phyloP scores from a whole-genome alignment of 2,329 filamentous ascomycete genomes.

The Hypoxylon sp. region DNA sequence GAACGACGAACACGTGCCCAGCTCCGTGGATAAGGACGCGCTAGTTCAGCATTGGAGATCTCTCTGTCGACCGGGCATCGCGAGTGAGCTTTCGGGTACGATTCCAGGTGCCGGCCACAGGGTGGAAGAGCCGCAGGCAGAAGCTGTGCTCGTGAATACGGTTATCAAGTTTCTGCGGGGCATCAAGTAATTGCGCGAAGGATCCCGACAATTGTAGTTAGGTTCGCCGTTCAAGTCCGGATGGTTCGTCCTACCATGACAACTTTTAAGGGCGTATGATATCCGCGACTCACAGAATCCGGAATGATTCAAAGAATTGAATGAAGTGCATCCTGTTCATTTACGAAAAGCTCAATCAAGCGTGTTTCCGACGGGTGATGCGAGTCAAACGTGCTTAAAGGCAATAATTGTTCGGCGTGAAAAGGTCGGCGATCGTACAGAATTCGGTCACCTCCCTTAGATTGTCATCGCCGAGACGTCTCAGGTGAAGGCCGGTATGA shows the following conservation, averaged over 20 bases:
- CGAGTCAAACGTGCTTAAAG: slow-evolving; percentile 3
- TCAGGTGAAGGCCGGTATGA: slow-evolving; percentile 37
- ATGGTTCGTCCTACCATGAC: neutral
- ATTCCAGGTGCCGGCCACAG: slow-evolving; percentile 69
- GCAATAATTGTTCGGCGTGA: neutral
- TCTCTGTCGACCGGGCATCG: slow-evolving; percentile 60
- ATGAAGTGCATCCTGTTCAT: neutral
- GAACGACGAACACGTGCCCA: slow-evolving; percentile 76
- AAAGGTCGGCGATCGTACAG: slow-evolving; percentile 40
- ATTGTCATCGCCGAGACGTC: slow-evolving; percentile 41
- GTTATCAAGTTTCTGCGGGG: slow-evolving; percentile 63
- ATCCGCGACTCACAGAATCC: neutral
- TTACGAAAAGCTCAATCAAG: neutral
- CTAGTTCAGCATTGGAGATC: slow-evolving; percentile 71
- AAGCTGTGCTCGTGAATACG: slow-evolving; percentile 65
- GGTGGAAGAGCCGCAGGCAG: slow-evolving; percentile 62
- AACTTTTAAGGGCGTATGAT: neutral
- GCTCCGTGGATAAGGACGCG: slow-evolving; percentile 68
- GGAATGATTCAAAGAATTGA: neutral
- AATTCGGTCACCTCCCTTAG: slow-evolving; percentile 34
- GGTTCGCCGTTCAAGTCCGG: neutral
- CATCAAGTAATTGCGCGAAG: slow-evolving; percentile 29
- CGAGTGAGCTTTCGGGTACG: slow-evolving; percentile 66
- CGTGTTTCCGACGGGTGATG: neutral
- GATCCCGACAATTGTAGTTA: neutral